Conservation (phyloP, 305 asterid species). For the Coffea humblotiana region DNA sequence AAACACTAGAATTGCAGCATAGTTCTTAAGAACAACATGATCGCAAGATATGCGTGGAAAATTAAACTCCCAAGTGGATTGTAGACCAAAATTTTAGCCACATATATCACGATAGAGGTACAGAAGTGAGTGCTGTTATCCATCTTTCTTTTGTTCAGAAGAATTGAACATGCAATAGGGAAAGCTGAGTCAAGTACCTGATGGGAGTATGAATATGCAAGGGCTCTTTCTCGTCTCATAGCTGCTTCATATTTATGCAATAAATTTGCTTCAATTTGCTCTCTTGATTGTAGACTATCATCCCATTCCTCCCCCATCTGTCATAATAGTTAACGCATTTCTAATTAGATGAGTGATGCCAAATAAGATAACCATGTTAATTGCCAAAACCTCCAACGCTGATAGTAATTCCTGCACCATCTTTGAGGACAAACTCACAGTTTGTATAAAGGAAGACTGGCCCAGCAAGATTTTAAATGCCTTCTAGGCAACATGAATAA, state of each 20-base stretch:
- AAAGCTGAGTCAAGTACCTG: conserved; percentile 53
- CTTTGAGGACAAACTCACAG: not conserved
- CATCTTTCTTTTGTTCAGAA: not conserved
- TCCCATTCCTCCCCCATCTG: conserved; percentile 84
- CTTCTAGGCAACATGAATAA: not conserved
- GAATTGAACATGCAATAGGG: not conserved
- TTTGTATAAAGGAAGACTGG: not conserved
- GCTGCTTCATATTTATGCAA: conserved; percentile 87
- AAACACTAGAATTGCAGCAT: not conserved
- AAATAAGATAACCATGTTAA: not conserved
- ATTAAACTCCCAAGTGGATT: not conserved
- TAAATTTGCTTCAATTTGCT: conserved; percentile 73
- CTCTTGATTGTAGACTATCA: conserved; percentile 76
- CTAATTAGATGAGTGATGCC: not conserved
- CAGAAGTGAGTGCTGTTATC: not conserved
- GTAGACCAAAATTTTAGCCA: not conserved
- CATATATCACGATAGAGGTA: not conserved
- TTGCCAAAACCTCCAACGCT: not conserved
- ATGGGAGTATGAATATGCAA: conserved; percentile 93
- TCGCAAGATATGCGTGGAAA: not conserved
- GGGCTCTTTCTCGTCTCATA: conserved; percentile 89
- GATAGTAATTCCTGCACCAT: not conserved
- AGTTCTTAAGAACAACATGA: not conserved
- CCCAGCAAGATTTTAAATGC: not conserved
- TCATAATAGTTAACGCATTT: conserved; percentile 7